Conservation (phyloP, 306 rosid genomes). For the Nissolia schottii region DNA sequence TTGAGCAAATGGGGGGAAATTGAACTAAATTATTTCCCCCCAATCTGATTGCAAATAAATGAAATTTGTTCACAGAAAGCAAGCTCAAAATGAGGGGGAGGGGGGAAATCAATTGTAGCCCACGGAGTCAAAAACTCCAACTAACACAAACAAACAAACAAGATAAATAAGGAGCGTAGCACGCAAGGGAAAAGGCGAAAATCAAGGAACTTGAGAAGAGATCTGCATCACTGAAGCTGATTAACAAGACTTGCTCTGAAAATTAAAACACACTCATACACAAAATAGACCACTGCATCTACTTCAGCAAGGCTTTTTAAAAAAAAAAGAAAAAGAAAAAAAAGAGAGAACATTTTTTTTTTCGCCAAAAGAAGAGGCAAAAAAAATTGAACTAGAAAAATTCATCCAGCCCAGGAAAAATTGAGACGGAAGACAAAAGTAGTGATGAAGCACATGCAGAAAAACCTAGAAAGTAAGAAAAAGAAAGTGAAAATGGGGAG, state of each 20-base stretch:
- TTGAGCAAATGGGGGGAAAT: background rate
- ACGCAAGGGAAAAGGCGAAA: background rate
- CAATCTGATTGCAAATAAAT: background rate
- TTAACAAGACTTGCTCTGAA: background rate
- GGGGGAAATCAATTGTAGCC: background rate
- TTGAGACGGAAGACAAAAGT: background rate
- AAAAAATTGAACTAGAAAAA: background rate
- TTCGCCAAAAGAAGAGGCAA: too few relatives aligned
- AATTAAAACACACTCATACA: background rate
- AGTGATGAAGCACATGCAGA: slow-evolving; percentile 25
- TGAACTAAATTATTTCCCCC: background rate
- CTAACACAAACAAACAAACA: background rate
- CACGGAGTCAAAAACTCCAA: background rate
- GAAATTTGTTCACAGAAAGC: background rate
- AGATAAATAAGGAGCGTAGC: background rate
- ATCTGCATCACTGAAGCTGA: background rate
- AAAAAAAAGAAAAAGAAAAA: too few relatives aligned
- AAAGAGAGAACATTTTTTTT: background rate
- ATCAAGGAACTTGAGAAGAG: background rate
- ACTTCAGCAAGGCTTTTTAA: background rate
- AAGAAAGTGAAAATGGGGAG: background rate
- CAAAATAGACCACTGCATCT: background rate
- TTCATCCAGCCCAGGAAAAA: background rate
- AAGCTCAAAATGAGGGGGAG: background rate
- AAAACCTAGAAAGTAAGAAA: background rate